These are phyloP conservation scores for Astrephomene gubernaculifera DNA, from an alignment of 139 green algal species.

Conservation along the genomic window DNA sequence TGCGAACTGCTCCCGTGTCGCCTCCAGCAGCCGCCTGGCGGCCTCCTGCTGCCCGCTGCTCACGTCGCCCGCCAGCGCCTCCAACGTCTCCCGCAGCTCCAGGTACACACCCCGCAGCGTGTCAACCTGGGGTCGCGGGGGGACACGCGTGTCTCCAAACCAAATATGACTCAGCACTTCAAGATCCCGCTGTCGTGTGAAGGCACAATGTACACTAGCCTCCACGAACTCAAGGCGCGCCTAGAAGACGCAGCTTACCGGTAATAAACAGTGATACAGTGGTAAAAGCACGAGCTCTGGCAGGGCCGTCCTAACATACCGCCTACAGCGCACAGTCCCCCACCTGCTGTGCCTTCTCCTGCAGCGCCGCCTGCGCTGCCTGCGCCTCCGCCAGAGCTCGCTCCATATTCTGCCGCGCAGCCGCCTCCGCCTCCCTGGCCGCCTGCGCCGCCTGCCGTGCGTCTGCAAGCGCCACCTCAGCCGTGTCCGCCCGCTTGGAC, in stretches of 20 bases:
- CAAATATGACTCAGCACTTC: no score
- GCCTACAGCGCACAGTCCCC: no score
- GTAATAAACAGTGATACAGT: no score
- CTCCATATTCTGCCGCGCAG: neutral
- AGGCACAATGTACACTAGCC: no score
- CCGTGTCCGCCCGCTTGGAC: slow-evolving; percentile 41
- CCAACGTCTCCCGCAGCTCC: slow-evolving; percentile 40
- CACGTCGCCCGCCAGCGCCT: slow-evolving; percentile 27
- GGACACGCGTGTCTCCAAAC: no score
- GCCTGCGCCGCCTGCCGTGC: neutral
- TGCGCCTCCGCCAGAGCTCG: slow-evolving; percentile 36
- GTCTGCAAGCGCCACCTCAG: slow-evolving; percentile 29
- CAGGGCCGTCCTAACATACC: no score
- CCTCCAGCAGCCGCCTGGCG: slow-evolving; percentile 23
- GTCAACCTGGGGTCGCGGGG: slow-evolving; percentile 31
- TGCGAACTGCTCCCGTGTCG: slow-evolving; percentile 1
- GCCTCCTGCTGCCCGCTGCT: slow-evolving; percentile 28
- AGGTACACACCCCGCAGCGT: slow-evolving; percentile 30
- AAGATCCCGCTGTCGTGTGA: no score
- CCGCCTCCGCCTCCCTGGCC: slow-evolving; percentile 6
- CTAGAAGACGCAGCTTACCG: no score
- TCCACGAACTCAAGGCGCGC: no score
- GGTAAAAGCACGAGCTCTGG: no score
- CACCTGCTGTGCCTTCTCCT: slow-evolving; percentile 53
- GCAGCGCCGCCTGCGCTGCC: slow-evolving; percentile 41